Evolutionary conservation across 805 yeast species (phyloP).

Genomic region (Candida rishiriensis): DNA sequence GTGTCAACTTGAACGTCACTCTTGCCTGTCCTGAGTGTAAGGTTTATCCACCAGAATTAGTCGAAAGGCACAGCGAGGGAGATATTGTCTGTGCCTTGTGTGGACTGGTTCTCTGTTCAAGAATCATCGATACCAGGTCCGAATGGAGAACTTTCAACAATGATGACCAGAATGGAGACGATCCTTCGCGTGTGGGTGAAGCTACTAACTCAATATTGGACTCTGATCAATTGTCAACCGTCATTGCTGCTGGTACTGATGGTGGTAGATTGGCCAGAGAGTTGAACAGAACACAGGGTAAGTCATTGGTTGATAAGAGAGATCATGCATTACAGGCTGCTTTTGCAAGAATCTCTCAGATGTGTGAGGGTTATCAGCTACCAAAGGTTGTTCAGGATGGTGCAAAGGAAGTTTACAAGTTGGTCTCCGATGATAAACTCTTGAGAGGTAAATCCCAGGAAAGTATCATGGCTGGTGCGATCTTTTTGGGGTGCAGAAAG

Average conservation of each 20-base stretch:
- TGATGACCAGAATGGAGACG: conserved; percentile 97
- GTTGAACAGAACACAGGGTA: conserved; percentile 83
- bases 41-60: conserved; percentile 90
- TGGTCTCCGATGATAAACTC: conserved; percentile 81
- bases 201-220: conserved; percentile 91
- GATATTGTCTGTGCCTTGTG: conserved; percentile 98
- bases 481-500: conserved; percentile 89
- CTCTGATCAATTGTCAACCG: conserved; percentile 86
- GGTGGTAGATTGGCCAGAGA: conserved; percentile 87
- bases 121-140: conserved; percentile 90
- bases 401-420: conserved; percentile 91
- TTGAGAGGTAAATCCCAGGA: conserved; percentile 90
- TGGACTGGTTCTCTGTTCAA: conserved; percentile 88
- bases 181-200: conserved; percentile 98
- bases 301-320: conserved; percentile 77
- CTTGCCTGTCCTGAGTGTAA: conserved; percentile 95
- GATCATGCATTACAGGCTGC: conserved; percentile 88
- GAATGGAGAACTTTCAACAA: conserved; percentile 99
- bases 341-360: conserved; percentile 83
- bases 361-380: conserved; percentile 94
- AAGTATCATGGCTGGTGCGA: conserved; percentile 94
- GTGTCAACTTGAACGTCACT: conserved; percentile 83
- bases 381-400: conserved; percentile 97
- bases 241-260: conserved; percentile 83
- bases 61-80: conserved; percentile 94